A percentile compares a stretch with the other conserved stretches of the same genome.
Conservation (phyloP, 1,284 basidiomycete genomes). For the Rhodotorula sp. region DNA sequence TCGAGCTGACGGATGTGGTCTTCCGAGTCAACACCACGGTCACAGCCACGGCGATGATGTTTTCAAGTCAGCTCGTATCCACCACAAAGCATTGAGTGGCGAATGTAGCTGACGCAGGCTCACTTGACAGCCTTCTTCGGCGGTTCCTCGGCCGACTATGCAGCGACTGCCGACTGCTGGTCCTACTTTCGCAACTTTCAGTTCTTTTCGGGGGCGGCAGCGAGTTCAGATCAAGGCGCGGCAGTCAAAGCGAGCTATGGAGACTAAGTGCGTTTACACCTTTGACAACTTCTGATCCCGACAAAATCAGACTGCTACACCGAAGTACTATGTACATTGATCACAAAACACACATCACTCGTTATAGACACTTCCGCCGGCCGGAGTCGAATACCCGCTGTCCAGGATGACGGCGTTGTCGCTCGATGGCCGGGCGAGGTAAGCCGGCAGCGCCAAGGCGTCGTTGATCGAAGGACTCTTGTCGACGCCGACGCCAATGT, state of each 20-base stretch:
- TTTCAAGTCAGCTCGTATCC: neutral
- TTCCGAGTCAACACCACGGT: slow-evolving; percentile 20
- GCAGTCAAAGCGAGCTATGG: slow-evolving; percentile 3
- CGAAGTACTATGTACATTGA: too few species aligned
- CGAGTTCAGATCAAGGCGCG: neutral
- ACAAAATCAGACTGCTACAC: neutral
- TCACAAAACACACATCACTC: neutral
- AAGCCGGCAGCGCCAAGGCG: neutral
- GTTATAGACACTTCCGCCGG: neutral
- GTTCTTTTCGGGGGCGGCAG: slow-evolving; percentile 23
- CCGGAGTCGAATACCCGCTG: neutral
- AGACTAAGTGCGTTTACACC: neutral
- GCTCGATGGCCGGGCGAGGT: neutral
- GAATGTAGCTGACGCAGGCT: neutral
- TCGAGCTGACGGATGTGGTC: slow-evolving; percentile 17
- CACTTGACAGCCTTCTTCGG: slow-evolving; percentile 34
- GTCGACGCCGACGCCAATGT: slow-evolving; percentile 8
- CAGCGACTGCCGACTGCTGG: slow-evolving; percentile 16
- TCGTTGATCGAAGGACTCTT: slow-evolving; percentile 5
- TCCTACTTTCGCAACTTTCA: slow-evolving; percentile 30
- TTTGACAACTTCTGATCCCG: neutral
- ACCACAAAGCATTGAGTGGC: neutral
- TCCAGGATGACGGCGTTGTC: neutral
- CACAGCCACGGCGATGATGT: neutral
- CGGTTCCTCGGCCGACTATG: slow-evolving; percentile 27